These are phyloP conservation scores for Pelargonium cotyledonis DNA, from an alignment of 441 rosid genomes.

Conservation along the genomic window DNA sequence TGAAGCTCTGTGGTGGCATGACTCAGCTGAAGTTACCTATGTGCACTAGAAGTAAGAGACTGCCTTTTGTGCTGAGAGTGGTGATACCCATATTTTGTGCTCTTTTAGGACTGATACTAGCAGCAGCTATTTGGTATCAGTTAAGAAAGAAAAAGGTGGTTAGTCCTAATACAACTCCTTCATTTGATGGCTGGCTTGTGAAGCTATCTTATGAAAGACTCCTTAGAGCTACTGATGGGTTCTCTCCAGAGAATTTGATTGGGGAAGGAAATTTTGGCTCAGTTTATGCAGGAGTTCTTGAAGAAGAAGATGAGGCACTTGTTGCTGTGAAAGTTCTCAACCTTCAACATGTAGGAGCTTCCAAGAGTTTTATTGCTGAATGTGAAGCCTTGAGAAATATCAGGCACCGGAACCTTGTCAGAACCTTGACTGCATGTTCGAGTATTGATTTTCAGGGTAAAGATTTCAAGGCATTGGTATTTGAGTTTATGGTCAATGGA, in stretches of 20 bases:
- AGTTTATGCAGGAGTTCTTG: slow-evolving; percentile 6
- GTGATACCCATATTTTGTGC: no score
- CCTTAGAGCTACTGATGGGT: no score
- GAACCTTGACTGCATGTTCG: slow-evolving; percentile 13
- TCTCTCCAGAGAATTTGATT: no score
- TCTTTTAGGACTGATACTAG: no score
- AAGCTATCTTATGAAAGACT: no score
- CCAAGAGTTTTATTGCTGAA: slow-evolving; percentile 15
- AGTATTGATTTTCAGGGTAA: slow-evolving; percentile 3
- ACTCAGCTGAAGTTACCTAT: background rate
- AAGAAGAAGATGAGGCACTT: background rate
- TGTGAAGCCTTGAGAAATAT: slow-evolving; percentile 5
- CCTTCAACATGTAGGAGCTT: slow-evolving; percentile 8
- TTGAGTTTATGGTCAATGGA: slow-evolving; percentile 14
- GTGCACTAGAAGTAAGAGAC: no score
- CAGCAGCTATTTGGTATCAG: no score
- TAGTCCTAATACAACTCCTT: background rate
- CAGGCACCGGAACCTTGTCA: slow-evolving; percentile 12
- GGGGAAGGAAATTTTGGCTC: no score
- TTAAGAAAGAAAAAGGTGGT: background rate
- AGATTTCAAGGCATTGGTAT: slow-evolving; percentile 17
- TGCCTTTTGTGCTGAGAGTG: no score
- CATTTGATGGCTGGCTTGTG: background rate
- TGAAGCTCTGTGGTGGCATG: slow-evolving; percentile 30
- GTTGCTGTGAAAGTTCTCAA: slow-evolving; percentile 15